Evolutionary conservation across 495 filamentous ascomycete genomes (phyloP).

Genomic region (Penicillium macrosclerotiorum): DNA sequence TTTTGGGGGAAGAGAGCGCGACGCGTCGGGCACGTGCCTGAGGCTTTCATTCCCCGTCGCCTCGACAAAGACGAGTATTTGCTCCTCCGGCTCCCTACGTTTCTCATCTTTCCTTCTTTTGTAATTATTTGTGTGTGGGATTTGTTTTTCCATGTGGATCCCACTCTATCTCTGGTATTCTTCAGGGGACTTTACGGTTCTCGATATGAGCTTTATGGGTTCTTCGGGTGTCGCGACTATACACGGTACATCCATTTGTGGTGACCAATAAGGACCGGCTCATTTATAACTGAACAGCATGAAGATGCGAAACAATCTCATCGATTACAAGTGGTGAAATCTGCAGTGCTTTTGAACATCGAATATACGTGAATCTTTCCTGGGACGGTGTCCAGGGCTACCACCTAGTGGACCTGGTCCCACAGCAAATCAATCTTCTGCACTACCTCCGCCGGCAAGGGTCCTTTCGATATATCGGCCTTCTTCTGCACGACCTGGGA

Average conservation of each 20-base stretch:
- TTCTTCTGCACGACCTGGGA: slow-evolving; percentile 30
- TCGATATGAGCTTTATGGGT: no score
- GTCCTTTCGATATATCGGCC: slow-evolving; percentile 23
- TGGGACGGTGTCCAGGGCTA: no score
- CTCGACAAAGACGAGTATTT: slow-evolving; percentile 21
- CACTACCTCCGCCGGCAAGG: slow-evolving; percentile 26
- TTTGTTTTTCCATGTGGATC: slow-evolving; percentile 3
- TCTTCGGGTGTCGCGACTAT: slow-evolving; percentile 1
- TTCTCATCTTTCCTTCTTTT: neutral
- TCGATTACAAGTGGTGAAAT: no score
- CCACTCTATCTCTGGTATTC: neutral
- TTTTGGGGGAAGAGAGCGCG: slow-evolving; percentile 19
- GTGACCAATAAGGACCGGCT: neutral
- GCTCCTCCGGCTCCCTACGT: neutral
- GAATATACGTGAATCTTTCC: no score
- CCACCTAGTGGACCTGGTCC: neutral
- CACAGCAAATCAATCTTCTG: slow-evolving; percentile 11
- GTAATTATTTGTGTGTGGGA: neutral
- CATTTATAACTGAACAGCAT: neutral
- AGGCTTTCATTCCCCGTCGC: slow-evolving; percentile 28
- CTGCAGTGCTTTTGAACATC: no score
- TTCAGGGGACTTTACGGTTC: neutral
- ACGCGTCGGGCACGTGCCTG: slow-evolving; percentile 29
- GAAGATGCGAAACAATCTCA: no score
- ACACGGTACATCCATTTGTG: neutral